Conservation (phyloP, 208 protist genomes). For the Trypanosoma rangeli region DNA sequence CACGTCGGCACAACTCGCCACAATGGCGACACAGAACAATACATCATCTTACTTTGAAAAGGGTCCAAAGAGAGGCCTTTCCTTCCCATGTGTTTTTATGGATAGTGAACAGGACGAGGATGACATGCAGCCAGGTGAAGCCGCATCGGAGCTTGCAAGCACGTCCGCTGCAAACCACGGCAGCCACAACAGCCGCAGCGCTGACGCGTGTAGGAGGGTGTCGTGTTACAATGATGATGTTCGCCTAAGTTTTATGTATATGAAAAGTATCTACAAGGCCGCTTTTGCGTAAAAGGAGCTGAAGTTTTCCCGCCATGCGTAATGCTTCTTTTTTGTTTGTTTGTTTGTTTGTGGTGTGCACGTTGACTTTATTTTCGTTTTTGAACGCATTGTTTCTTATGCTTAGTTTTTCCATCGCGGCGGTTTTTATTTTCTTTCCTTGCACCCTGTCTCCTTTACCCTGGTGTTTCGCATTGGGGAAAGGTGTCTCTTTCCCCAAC, state of each 20-base stretch:
- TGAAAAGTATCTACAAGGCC: constrained; percentile 30
- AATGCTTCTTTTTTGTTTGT: background rate
- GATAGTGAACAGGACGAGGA: constrained; percentile 11
- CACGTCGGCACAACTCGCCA: constrained; percentile 8
- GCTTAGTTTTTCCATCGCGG: constrained; percentile 1
- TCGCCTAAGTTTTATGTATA: constrained; percentile 32
- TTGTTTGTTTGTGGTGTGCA: background rate
- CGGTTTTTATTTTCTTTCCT: background rate
- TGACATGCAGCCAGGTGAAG: background rate
- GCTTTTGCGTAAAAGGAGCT: constrained; percentile 12
- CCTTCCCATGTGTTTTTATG: constrained; percentile 2
- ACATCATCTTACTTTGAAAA: background rate
- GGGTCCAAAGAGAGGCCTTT: constrained; percentile 5
- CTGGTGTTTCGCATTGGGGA: no score
- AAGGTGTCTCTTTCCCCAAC: no score
- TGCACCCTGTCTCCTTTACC: background rate
- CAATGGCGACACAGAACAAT: constrained; percentile 12
- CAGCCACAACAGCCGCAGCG: background rate
- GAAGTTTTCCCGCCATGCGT: background rate
- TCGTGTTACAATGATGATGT: constrained; percentile 30
- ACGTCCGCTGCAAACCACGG: background rate
- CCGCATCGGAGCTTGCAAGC: background rate
- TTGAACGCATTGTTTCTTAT: background rate
- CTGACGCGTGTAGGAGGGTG: background rate
- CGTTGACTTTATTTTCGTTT: background rate